Percentiles rank a stretch among this genome's conserved stretches.
Evolutionary conservation across 1,284 basidiomycete species (phyloP).

Genomic region (Pyrrhoderma noxium): DNA sequence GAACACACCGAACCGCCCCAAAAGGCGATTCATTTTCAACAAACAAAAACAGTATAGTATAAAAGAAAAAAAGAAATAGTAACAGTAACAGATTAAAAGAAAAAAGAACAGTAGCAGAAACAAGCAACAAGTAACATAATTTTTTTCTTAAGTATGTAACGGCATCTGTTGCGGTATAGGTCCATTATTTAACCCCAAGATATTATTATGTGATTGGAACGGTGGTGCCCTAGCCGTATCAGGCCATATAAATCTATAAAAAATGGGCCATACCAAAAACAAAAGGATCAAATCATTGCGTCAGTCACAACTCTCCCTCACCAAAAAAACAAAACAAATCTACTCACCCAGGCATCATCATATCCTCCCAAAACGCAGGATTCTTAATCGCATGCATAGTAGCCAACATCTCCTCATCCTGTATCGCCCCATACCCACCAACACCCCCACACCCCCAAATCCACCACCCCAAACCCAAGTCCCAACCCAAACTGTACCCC

Average conservation of each 20-base stretch:
- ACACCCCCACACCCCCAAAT: conserved; percentile 8
- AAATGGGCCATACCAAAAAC: not conserved
- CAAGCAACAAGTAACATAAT: no score
- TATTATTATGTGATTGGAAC: conserved; percentile 1
- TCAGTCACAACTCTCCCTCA: not conserved
- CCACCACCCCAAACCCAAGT: not conserved
- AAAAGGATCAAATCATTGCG: not conserved
- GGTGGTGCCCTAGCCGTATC: conserved; percentile 10
- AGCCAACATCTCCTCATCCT: conserved; percentile 54
- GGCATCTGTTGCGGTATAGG: conserved; percentile 16
- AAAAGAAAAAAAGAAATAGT: no score
- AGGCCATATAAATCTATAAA: conserved; percentile 16
- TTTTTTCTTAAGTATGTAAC: conserved; percentile 14
- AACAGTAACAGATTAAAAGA: no score
- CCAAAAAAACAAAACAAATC: not conserved
- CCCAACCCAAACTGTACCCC: conserved; percentile 9
- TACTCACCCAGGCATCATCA: conserved; percentile 74
- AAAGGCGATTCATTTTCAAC: no score
- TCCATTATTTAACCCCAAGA: conserved; percentile 9
- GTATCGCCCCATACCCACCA: conserved; percentile 21
- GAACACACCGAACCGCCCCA: no score
- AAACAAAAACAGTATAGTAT: no score
- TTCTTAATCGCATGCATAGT: conserved; percentile 67
- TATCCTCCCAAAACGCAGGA: conserved; percentile 63
- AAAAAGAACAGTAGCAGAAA: no score